A percentile compares a stretch with the other conserved stretches of the same genome.
These are phyloP conservation scores for Geosmithia putterillii DNA, from an alignment of 2,329 filamentous ascomycete species.

Conservation along the genomic window DNA sequence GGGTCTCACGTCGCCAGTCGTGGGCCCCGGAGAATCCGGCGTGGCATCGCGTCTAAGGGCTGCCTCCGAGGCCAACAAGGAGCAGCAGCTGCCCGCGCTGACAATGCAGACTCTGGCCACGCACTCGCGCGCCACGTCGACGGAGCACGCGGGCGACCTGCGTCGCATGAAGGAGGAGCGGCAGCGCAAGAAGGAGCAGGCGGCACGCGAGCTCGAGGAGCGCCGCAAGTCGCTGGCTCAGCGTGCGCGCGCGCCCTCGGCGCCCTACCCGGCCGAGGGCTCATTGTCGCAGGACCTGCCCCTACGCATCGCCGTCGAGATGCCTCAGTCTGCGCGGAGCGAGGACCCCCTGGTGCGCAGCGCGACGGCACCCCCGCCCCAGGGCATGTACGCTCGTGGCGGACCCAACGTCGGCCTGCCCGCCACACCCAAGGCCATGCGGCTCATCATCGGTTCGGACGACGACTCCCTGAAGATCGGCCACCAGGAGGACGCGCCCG, in stretches of 20 bases:
- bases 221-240: slow-evolving; percentile 73
- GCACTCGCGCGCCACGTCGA: slow-evolving; percentile 24
- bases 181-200: slow-evolving; percentile 57
- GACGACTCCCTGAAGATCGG: slow-evolving; percentile 15
- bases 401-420: slow-evolving; percentile 63
- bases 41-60: neutral
- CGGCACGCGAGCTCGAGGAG: slow-evolving; percentile 78
- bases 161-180: slow-evolving; percentile 46
- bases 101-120: slow-evolving; percentile 12
- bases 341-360: slow-evolving; percentile 43
- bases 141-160: slow-evolving; percentile 40
- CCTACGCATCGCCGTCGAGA: slow-evolving; percentile 22
- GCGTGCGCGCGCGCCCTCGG: slow-evolving; percentile 65
- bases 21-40: neutral
- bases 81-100: slow-evolving; percentile 25
- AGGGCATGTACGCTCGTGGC: slow-evolving; percentile 33
- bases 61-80: slow-evolving; percentile 11
- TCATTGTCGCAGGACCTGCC: slow-evolving; percentile 18
- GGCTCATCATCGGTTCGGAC: slow-evolving; percentile 57
- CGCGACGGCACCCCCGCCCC: slow-evolving; percentile 47
- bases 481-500: slow-evolving; percentile 15
- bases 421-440: slow-evolving; percentile 84
- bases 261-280: slow-evolving; percentile 60
- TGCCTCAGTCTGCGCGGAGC: slow-evolving; percentile 25
- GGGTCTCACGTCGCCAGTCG: slow-evolving; percentile 20